Evolutionary conservation across 1,139 yeast species (phyloP).

Genomic region (Martiniozyma asiatica): DNA sequence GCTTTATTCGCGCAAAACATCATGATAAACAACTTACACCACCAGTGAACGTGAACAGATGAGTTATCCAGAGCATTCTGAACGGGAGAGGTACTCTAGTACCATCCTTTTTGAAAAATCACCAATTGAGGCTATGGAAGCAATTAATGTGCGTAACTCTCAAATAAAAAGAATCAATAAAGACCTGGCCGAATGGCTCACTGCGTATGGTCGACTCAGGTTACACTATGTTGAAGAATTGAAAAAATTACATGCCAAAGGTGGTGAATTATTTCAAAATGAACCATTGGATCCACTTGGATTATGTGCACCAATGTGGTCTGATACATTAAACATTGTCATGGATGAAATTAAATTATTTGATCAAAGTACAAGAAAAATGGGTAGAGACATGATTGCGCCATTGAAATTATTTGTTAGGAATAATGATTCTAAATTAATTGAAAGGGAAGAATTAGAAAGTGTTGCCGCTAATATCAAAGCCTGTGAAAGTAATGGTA

Average conservation of each 20-base stretch:
- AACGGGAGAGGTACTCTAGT: slow-evolving; percentile 27
- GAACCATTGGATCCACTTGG: slow-evolving; percentile 41
- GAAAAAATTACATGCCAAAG: slow-evolving; percentile 34
- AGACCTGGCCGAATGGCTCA: slow-evolving; percentile 44
- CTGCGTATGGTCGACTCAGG: slow-evolving; percentile 37
- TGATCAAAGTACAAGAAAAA: slow-evolving; percentile 36
- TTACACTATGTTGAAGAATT: slow-evolving; percentile 40
- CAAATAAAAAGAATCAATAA: slow-evolving; percentile 35
- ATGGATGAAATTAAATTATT: slow-evolving; percentile 41
- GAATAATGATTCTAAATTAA: slow-evolving; percentile 38
- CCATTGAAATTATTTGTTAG: slow-evolving; percentile 43
- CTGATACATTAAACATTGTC: slow-evolving; percentile 38
- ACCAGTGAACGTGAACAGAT: too few relatives aligned
- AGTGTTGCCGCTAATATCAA: slow-evolving; percentile 28
- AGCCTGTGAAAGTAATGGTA: slow-evolving; percentile 18
- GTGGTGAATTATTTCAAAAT: slow-evolving; percentile 28
- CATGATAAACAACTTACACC: too few relatives aligned
- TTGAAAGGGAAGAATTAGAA: slow-evolving; percentile 31
- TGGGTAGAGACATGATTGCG: slow-evolving; percentile 44
- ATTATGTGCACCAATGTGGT: slow-evolving; percentile 45
- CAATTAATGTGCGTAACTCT: slow-evolving; percentile 31
- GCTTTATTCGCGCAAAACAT: too few relatives aligned
- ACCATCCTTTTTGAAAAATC: slow-evolving; percentile 32
- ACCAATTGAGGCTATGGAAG: slow-evolving; percentile 38
- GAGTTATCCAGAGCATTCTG: too few relatives aligned